Evolutionary conservation across 176 grass and related monocot genomes (phyloP).

Genomic region (Puya raimondii): DNA sequence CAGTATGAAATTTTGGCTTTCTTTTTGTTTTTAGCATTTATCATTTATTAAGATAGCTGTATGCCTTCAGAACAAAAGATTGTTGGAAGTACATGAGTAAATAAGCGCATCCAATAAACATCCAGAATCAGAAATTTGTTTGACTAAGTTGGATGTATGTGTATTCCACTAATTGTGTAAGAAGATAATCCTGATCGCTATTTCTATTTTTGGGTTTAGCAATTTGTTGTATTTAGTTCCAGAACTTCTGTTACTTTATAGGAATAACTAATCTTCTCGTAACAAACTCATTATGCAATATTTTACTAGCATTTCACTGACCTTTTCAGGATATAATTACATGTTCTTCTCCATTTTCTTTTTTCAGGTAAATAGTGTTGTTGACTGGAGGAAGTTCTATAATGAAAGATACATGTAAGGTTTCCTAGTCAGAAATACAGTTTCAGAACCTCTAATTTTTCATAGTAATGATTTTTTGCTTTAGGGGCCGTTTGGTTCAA

Average conservation of each 20-base stretch:
- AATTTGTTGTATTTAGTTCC: not conserved
- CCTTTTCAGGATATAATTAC: slow-evolving; percentile 9
- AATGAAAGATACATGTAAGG: slow-evolving; percentile 85
- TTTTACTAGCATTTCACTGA: not conserved
- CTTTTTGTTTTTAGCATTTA: too few species aligned
- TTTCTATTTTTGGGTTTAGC: not conserved
- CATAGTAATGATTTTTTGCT: slow-evolving; percentile 15
- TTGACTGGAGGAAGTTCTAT: slow-evolving; percentile 96
- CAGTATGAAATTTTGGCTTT: too few species aligned
- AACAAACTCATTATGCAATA: too few species aligned
- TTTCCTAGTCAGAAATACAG: slow-evolving; percentile 9
- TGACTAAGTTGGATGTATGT: too few species aligned
- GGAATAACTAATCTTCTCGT: too few species aligned
- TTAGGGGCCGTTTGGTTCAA: too few species aligned
- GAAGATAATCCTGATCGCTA: not conserved
- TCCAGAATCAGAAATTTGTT: too few species aligned
- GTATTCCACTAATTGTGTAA: too few species aligned
- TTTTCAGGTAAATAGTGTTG: slow-evolving; percentile 85
- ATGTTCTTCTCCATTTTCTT: slow-evolving; percentile 6
- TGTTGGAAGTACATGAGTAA: too few species aligned
- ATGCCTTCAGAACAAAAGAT: too few species aligned
- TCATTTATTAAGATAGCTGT: too few species aligned
- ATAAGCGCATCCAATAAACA: too few species aligned
- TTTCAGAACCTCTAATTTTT: slow-evolving; percentile 1
- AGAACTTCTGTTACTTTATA: not conserved